Evolutionary conservation across 179 eudicot species (phyloP).

Genomic region (Sideroxylon spinosum): DNA sequence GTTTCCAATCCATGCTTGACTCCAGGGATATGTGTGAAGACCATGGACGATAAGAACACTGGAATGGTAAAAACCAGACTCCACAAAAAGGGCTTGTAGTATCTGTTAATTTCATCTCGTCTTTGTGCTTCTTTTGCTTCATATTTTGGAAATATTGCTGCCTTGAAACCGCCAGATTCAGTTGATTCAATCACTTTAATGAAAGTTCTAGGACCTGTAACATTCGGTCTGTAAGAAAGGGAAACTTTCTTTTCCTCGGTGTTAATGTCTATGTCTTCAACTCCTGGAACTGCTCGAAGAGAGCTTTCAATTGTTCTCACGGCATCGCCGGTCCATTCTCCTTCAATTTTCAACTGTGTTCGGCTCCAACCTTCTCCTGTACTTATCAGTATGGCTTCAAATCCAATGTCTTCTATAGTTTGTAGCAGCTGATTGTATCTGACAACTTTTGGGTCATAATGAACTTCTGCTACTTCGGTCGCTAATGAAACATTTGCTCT

Average conservation of each 20-base stretch:
- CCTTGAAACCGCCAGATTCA: constrained; percentile 43
- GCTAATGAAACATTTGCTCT: constrained; percentile 72
- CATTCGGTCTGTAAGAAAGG: constrained; percentile 55
- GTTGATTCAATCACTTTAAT: constrained; percentile 52
- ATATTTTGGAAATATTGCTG: constrained; percentile 53
- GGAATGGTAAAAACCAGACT: constrained; percentile 75
- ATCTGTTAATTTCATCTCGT: constrained; percentile 46
- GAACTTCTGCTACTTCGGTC: constrained; percentile 66
- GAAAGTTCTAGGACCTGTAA: constrained; percentile 65
- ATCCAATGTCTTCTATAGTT: constrained; percentile 59
- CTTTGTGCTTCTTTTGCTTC: constrained; percentile 46
- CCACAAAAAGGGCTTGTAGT: constrained; percentile 56
- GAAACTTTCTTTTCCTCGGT: constrained; percentile 36
- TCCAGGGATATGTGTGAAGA: constrained; percentile 69
- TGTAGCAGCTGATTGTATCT: constrained; percentile 41
- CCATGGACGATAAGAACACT: constrained; percentile 73
- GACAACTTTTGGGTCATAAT: constrained; percentile 53
- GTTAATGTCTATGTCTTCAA: constrained; percentile 41
- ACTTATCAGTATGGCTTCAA: constrained; percentile 56
- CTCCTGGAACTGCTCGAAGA: constrained; percentile 55
- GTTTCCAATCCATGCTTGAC: constrained; percentile 43
- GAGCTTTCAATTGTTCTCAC: constrained; percentile 43
- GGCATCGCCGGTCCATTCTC: constrained; percentile 33
- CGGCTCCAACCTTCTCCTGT: constrained; percentile 58
- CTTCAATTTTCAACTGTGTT: constrained; percentile 53